Evolutionary conservation across 2,329 filamentous ascomycete species (phyloP).

Genomic region (Penicillium corylophilum): DNA sequence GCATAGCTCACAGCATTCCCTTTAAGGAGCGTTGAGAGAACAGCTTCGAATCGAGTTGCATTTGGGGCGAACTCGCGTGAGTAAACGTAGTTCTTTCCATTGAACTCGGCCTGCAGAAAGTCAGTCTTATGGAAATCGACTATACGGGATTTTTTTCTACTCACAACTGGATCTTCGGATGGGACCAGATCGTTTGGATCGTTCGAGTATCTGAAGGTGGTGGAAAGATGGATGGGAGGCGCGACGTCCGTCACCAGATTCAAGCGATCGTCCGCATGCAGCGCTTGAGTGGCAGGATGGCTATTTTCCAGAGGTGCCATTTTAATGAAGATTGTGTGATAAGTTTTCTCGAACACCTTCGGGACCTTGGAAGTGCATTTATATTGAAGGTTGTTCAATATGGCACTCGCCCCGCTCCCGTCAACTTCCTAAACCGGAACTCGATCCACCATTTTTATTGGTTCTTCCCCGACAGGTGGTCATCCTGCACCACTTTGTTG

Average conservation of each 20-base stretch:
- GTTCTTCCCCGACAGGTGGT: neutral
- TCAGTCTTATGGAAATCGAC: neutral
- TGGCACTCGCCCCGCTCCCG: conserved; percentile 15
- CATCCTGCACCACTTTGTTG: neutral
- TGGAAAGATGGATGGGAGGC: conserved; percentile 84
- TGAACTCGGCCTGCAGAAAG: conserved; percentile 19
- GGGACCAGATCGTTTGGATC: conserved; percentile 65
- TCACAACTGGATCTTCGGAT: conserved; percentile 55
- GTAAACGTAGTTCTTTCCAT: conserved; percentile 66
- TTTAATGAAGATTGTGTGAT: neutral
- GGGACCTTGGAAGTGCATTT: neutral
- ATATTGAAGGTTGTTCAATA: neutral
- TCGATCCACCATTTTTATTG: neutral
- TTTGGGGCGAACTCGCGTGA: conserved; percentile 79
- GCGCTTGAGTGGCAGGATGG: conserved; percentile 56
- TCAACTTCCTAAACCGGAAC: conserved; percentile 21
- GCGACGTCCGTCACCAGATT: conserved; percentile 76
- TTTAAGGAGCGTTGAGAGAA: conserved; percentile 70
- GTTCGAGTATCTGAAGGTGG: conserved; percentile 77
- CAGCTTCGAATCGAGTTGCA: conserved; percentile 77
- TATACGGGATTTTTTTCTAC: conserved; percentile 13
- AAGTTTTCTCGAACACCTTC: neutral
- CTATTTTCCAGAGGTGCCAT: conserved; percentile 21
- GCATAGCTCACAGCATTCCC: conserved; percentile 70
- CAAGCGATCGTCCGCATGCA: conserved; percentile 78